Evolutionary conservation across 2,329 filamentous ascomycete species (phyloP).

Genomic region (Microsporum canis): DNA sequence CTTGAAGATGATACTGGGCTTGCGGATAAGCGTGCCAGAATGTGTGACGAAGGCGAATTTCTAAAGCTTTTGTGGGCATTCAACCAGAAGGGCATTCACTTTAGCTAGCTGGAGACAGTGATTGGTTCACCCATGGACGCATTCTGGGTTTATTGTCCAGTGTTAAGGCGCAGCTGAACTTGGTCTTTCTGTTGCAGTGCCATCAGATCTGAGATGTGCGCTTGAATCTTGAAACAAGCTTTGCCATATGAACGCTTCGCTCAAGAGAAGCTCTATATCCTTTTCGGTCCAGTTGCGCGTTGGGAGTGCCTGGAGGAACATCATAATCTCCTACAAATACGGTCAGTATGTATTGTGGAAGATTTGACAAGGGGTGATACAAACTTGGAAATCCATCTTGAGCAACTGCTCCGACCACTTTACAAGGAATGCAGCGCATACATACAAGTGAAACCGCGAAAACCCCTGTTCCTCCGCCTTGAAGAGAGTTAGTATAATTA

Average conservation of each 20-base stretch:
- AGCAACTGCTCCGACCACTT: slow-evolving; percentile 95
- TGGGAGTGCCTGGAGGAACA: slow-evolving; percentile 92
- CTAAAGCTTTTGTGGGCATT: slow-evolving; percentile 70
- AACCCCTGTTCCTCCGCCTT: slow-evolving; percentile 98
- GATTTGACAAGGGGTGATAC: slow-evolving; percentile 5
- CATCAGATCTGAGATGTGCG: slow-evolving; percentile 56
- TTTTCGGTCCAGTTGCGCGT: slow-evolving; percentile 95
- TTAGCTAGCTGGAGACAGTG: slow-evolving; percentile 44
- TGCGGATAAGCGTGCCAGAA: slow-evolving; percentile 66
- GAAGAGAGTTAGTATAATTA: slow-evolving; percentile 15
- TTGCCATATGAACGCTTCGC: slow-evolving; percentile 98
- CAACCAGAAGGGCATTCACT: slow-evolving; percentile 88
- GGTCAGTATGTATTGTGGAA: not conserved
- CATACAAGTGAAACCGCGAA: slow-evolving; percentile 95
- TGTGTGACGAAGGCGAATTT: slow-evolving; percentile 91
- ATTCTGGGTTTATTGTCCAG: not conserved
- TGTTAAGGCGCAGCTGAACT: not conserved
- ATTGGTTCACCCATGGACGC: not conserved
- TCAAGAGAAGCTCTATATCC: slow-evolving; percentile 88
- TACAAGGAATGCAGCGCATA: slow-evolving; percentile 92
- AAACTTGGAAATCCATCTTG: slow-evolving; percentile 83
- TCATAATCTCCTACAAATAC: slow-evolving; percentile 76
- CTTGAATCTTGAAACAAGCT: slow-evolving; percentile 90
- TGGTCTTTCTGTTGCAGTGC: slow-evolving; percentile 14
- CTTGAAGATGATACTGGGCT: slow-evolving; percentile 69